Evolutionary conservation across 2,329 filamentous ascomycete genomes (phyloP).

Genomic region (Colletotrichum destructivum): DNA sequence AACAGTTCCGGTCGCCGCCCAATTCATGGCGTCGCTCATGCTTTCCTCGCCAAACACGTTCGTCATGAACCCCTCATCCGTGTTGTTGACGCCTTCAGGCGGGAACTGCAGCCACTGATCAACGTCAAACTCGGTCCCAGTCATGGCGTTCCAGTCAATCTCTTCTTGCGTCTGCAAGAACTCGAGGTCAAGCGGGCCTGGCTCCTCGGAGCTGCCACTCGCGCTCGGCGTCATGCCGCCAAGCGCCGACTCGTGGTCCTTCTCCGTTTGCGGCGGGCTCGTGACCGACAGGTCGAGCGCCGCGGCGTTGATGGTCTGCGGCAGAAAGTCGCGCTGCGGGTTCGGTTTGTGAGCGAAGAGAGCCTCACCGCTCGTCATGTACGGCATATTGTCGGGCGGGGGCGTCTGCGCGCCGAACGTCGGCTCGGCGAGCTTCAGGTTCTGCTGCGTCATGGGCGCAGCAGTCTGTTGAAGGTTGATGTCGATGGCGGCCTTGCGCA

Average conservation of each 20-base stretch:
- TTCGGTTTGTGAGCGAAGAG: conserved; percentile 48
- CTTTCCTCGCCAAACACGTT: conserved; percentile 49
- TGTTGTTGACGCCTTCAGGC: conserved; percentile 61
- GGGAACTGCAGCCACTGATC: conserved; percentile 74
- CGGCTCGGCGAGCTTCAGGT: conserved; percentile 48
- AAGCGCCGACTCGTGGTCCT: conserved; percentile 56
- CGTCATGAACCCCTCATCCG: conserved; percentile 55
- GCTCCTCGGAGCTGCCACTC: conserved; percentile 60
- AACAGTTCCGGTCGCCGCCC: conserved; percentile 33
- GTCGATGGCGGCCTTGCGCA: conserved; percentile 88
- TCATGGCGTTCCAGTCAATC: conserved; percentile 69
- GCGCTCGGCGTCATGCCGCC: conserved; percentile 61
- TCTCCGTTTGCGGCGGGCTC: conserved; percentile 62
- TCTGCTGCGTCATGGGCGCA: conserved; percentile 54
- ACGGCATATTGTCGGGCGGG: conserved; percentile 66
- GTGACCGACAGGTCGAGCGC: conserved; percentile 53
- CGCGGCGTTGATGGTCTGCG: conserved; percentile 56
- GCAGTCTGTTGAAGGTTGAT: conserved; percentile 59
- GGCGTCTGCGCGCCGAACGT: conserved; percentile 63
- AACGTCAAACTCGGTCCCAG: conserved; percentile 69
- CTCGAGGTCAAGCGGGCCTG: conserved; percentile 61
- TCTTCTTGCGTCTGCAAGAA: conserved; percentile 63
- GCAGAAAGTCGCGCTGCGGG: conserved; percentile 47
- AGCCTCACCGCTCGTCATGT: conserved; percentile 59
- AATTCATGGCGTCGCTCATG: conserved; percentile 45